A percentile compares a stretch with the other conserved stretches of the same genome.
Evolutionary conservation across 768 basidiomycete genomes (phyloP).

Genomic region (Phlebiopsis gigantea): DNA sequence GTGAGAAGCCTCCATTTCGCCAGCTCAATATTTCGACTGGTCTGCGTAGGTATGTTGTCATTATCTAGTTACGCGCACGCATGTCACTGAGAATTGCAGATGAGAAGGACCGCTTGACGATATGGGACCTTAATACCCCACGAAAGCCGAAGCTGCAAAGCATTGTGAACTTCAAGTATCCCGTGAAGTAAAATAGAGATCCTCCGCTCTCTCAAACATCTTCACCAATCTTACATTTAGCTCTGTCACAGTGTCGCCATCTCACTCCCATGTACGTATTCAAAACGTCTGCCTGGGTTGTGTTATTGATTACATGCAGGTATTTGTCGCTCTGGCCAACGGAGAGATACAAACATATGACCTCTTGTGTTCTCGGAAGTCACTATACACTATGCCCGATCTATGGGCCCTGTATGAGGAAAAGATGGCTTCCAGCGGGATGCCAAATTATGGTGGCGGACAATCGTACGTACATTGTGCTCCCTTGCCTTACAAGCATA

Average conservation of each 20-base stretch:
- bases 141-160: slow-evolving; percentile 49
- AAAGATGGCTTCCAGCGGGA: slow-evolving; percentile 38
- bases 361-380: slow-evolving; percentile 59
- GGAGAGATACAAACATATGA: slow-evolving; percentile 74
- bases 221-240: slow-evolving; percentile 22
- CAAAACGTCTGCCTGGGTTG: slow-evolving; percentile 8
- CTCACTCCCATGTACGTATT: slow-evolving; percentile 63
- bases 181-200: slow-evolving; percentile 28
- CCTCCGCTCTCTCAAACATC: not conserved
- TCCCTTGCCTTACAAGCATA: not conserved
- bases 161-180: slow-evolving; percentile 43
- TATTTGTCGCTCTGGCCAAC: slow-evolving; percentile 44
- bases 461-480: slow-evolving; percentile 30
- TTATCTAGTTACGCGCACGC: not conserved
- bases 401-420: slow-evolving; percentile 72
- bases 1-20: slow-evolving; percentile 58
- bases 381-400: slow-evolving; percentile 66
- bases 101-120: slow-evolving; percentile 45
- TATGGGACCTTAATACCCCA: slow-evolving; percentile 53
- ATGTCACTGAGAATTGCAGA: slow-evolving; percentile 28
- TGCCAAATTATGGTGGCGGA: slow-evolving; percentile 28
- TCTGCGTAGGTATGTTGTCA: slow-evolving; percentile 53
- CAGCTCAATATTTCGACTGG: slow-evolving; percentile 43
- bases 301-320: slow-evolving; percentile 21
- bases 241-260: slow-evolving; percentile 58